Percentiles rank a stretch among this genome's conserved stretches.
These are phyloP conservation scores for Solanum sejunctum DNA, from an alignment of 257 asterid species.

Conservation along the genomic window DNA sequence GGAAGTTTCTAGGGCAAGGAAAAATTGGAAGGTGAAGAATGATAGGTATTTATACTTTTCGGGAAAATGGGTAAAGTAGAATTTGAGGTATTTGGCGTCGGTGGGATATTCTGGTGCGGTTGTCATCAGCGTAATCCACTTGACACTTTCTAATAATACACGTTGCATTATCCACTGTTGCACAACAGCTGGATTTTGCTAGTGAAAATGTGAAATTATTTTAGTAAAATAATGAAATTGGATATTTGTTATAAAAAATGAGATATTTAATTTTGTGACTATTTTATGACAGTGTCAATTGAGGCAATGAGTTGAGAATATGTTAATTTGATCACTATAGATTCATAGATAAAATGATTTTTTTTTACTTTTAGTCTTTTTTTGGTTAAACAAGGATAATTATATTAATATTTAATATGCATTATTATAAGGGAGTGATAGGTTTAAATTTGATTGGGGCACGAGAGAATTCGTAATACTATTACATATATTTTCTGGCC, in stretches of 20 bases:
- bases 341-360: background rate
- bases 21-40: conserved; percentile 12
- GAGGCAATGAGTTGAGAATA: background rate
- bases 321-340: too few species aligned
- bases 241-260: background rate
- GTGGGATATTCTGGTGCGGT: conserved; percentile 1
- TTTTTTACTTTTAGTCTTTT: too few species aligned
- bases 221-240: too few species aligned
- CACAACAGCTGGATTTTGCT: background rate
- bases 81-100: conserved; percentile 19
- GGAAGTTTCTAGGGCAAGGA: conserved; percentile 17
- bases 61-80: conserved; percentile 28
- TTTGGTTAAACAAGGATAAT: too few species aligned
- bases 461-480: too few species aligned
- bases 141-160: conserved; percentile 13
- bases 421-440: too few species aligned
- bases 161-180: conserved; percentile 9
- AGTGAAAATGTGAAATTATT: background rate
- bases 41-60: conserved; percentile 42
- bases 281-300: background rate
- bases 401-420: too few species aligned
- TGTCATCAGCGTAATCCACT: background rate
- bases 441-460: too few species aligned
- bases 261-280: background rate
- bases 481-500: too few species aligned